Evolutionary conservation across 116 monocot genomes (phyloP), one percentile per base, ranked within the genome.

Genomic region (Trichopus zeylanicus): DNA sequence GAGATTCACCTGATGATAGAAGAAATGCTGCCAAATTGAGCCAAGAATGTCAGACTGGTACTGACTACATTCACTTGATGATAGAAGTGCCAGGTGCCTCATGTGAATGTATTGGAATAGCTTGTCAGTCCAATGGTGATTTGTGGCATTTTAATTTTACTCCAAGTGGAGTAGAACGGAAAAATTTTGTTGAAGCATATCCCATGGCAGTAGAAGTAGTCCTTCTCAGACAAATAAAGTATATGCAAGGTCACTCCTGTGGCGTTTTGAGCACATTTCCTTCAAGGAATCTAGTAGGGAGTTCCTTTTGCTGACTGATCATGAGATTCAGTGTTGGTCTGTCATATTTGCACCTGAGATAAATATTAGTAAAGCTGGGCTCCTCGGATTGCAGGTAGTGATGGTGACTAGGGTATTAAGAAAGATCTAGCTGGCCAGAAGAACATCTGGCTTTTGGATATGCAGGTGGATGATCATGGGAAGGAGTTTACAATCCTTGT

Each of bases 341-440:
- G 68, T 82, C 53, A 51, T 53, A 29, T 53, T 82, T 38, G 48
- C 64, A 49, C 65, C 66, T 34, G 64, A 71, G 63, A 35, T 67
- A 49, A 70, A 70, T 55, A 60, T 88, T 47, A 67, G 48, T 51
- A 88, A 77, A 55, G 80, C 21, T 87, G 91, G 91, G 59, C 80
- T 51, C 84, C 85, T 61, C 67, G 76, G 62, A 69, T 98, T 52
- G 81, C 88, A 61, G 73, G 84, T 22, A 64, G 32, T 55, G 87
- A 90, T 77, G 80, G 62, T 39, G 84, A 84, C 76, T 55, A 72
- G 46, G 91, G 91, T 55, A 87, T 91, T 58, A 87, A 91, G 73
- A 98, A 88, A 71, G 88, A 91, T 70, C 59, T 98, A 49, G 88
- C 87, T 37, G 85, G 91, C 23, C 87, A 98, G 52, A 91, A 98